Base-by-base conservation (phyloP, 1,284 basidiomycete genomes). In the Cronartium quercuum region DNA sequence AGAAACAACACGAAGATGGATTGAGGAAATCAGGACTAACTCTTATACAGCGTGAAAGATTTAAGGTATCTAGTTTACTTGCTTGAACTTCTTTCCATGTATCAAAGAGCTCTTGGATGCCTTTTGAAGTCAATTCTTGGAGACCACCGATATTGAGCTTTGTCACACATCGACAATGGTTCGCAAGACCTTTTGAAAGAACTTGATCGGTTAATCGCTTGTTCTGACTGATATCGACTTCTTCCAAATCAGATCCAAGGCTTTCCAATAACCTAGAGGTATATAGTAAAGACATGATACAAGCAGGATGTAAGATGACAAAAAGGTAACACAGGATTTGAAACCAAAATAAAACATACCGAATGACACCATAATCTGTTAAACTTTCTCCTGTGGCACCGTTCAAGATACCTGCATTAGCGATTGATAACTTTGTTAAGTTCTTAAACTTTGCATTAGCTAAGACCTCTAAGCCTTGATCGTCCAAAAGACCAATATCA, bases 401-500 rank as follows among this genome's bases (percentile, higher is more conserved):
- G 66, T 74, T 74, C 24, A 47, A 44, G 29, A 74, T 74, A 5
- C 70, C 70, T 3, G 63, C 70, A 60, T 71, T 76, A 21, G 64
- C 35, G 35, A 76, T 76, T 2, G 74, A 41, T 37, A 76, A 35
- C 29, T 71, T 40, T 42, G 34, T 63, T 6, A 67, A 35, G 55
- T 68, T 21, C 7, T 12, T n/a, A 18, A 75, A 41, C n/a, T 58
- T 51, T 6, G 73, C 66, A 3, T 63, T 42, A 41, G 84, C 83
- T 55, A 93, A 81, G 34, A 84, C 81, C 2, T 82, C 82, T 5
- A 92, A 82, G 79, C 90, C 91, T 0, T 83, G 84, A 77, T 91
- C 88, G 69, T 85, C 81, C 74, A 96, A 82, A 78, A 87, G 84
- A 6, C 90, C 92, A 42, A 97, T 84, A 80, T 96, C 91, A 68